Evolutionary conservation across 2,329 filamentous ascomycete species (phyloP).

Genomic region (Cytospora leucostoma): DNA sequence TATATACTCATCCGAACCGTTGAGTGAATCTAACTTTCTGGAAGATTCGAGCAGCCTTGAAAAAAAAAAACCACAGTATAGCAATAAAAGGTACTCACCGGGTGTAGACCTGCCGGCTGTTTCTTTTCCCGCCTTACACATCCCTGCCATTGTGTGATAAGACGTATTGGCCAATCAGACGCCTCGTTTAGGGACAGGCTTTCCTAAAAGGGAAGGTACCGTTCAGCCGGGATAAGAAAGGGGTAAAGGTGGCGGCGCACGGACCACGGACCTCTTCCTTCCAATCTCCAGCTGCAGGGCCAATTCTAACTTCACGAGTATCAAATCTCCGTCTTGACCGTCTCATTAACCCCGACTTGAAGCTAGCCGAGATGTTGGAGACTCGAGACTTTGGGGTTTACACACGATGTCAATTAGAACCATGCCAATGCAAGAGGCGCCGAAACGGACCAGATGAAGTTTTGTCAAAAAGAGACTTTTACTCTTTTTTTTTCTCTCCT

Average conservation of each 20-base stretch:
- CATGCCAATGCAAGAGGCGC: neutral
- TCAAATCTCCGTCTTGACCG: conserved; percentile 15
- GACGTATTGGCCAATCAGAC: neutral
- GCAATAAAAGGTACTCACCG: too few relatives aligned
- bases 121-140: too few relatives aligned
- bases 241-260: neutral
- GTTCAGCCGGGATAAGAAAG: neutral
- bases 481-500: conserved; percentile 15
- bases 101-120: too few relatives aligned
- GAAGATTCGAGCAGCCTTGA: too few relatives aligned
- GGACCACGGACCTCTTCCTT: neutral
- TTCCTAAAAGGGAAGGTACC: conserved; percentile 20
- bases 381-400: neutral
- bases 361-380: too few relatives aligned
- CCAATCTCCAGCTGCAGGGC: conserved; percentile 16
- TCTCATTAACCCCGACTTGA: too few relatives aligned
- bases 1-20: too few relatives aligned
- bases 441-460: neutral
- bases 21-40: too few relatives aligned
- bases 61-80: too few relatives aligned
- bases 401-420: neutral
- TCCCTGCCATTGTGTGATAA: too few relatives aligned
- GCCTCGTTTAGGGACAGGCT: neutral
- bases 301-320: conserved; percentile 17
- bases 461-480: conserved; percentile 11